Base-by-base conservation (phyloP, 2,329 filamentous ascomycete genomes). In the Basipetospora chlamydospora region DNA sequence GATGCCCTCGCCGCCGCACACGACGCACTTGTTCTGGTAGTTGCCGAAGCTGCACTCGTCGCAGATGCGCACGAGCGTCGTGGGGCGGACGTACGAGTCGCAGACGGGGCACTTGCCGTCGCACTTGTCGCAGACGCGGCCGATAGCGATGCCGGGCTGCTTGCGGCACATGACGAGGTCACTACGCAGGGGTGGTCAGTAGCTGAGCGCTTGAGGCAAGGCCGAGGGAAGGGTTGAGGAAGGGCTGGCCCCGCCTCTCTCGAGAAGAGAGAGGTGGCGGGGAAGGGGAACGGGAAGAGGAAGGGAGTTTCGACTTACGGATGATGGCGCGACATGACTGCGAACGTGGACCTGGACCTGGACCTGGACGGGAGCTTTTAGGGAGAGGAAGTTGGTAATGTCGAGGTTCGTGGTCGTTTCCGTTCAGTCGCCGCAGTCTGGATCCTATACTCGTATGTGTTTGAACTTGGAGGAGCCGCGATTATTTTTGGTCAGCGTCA, bases 91-190 rank as follows among this genome's bases (percentile, higher is more conserved):
- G 72, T 98, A 98, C 42, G 84, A 93, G 59, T 98, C 90, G 75
- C 90, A 98, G 42, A 98, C 87, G 46, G 90, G 90, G 54, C 90
- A 98, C 67, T 98, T 98, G 60, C 90, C 90, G 65, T 98, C 90
- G 69, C 90, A 98, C 66, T 98, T 98, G 67, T 98, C 90, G 72
- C 90, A 98, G 55, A 98, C 83, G 39, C 90, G 87, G 56, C 90
- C 90, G 72, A 98, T 94, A 52, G 87, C 83, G 57, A 96, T 95
- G 63, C 90, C 90, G 42, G 88, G 70, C 59, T 94, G 88, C 67
- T 98, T 98, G 66, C 88, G 87, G 74, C 90, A 98, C 88, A 96
- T 96, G 51, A 98, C 90, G 48, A 98, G 79, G 68, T 98, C 90
- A 60, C 80, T 84, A 54, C 20, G 32, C 31, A 11, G 21, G 26